Base-by-base conservation (phyloP, 1,284 basidiomycete genomes). In the Boletus albobrunnescens region DNA sequence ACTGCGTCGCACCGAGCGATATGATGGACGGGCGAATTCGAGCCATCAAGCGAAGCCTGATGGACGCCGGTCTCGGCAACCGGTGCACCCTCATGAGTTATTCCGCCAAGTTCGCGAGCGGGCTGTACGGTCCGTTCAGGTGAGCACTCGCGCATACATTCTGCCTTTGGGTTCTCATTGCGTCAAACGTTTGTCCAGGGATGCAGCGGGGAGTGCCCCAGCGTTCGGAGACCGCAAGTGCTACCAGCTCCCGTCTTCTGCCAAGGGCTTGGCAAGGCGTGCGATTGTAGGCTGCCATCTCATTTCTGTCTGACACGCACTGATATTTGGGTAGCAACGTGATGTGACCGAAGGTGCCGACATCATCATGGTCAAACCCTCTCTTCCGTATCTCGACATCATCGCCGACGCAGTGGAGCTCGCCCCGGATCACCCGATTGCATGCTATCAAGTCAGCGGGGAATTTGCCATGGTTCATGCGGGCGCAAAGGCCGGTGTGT, bases 21-120 rank as follows among this genome's bases (percentile, higher is more conserved):
- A 99, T 99, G 96, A 99, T 99, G 94, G 96, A 99, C 65, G 95
- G 94, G 0, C 77, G 95, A 20, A 85, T 99, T 51, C 82, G 80
- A 49, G 82, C 84, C 9, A 99, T 99, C 71, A 99, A 98, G 70
- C 74, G 81, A 32, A 81, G 77, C 1, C 74, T 99, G 47, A 88
- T 96, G 49, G 82, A 91, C 51, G 78, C 78, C 32, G 91, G 93
- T 12, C 76, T 83, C 41, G 92, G 83, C 4, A 97, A 95, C 72
- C 78, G 82, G 60, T 88, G 91, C 63, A 89, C 90, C 4, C 75
- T 99, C 32, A 99, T 99, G 96, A 84, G 87, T 39, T 99, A 99
- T 68, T 90, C 91, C n/a, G 96, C 96, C 51, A 99, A 99, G 69
- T 99, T 99, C 61, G 94, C 96, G 1, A 95, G 91, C 58, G 79